Percentiles rank a stretch among this genome's conserved stretches.
Conservation (phyloP, 2,329 filamentous ascomycete species). For the Fonsecaea monophora region DNA sequence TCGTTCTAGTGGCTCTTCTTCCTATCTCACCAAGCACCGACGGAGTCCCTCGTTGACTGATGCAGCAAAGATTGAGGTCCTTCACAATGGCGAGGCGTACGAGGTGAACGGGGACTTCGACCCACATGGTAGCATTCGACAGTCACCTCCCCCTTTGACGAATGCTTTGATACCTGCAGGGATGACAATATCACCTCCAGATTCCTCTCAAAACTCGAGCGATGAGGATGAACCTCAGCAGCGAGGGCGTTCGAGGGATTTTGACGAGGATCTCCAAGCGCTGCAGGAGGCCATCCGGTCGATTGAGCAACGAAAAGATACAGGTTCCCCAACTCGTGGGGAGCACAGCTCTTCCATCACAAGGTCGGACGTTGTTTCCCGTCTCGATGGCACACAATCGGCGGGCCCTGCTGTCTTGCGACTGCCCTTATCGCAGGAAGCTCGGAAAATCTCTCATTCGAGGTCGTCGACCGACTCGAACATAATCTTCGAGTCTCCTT, state of each 20-base stretch:
- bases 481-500: constrained; percentile 54
- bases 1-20: constrained; percentile 64
- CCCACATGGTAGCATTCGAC: constrained; percentile 70
- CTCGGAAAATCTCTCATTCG: constrained; percentile 67
- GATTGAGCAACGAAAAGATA: constrained; percentile 70
- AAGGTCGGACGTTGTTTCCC: constrained; percentile 34
- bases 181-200: constrained; percentile 88
- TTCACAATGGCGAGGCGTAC: constrained; percentile 35
- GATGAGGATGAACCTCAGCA: constrained; percentile 72
- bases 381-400: constrained; percentile 29
- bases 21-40: constrained; percentile 68
- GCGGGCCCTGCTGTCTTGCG: constrained; percentile 52
- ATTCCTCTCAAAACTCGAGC: constrained; percentile 79
- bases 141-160: constrained; percentile 82
- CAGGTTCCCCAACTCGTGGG: constrained; percentile 60
- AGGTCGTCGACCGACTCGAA: constrained; percentile 65
- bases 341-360: constrained; percentile 35
- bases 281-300: constrained; percentile 82
- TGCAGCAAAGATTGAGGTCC: constrained; percentile 41
- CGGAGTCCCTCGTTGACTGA: constrained; percentile 61
- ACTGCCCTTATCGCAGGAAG: constrained; percentile 59
- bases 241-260: constrained; percentile 45
- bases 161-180: constrained; percentile 79
- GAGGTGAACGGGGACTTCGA: constrained; percentile 42
- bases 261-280: constrained; percentile 63